phyloP scores from a whole-genome alignment of 202 grass and related monocot genomes.

The Alloteropsis angusta region DNA sequence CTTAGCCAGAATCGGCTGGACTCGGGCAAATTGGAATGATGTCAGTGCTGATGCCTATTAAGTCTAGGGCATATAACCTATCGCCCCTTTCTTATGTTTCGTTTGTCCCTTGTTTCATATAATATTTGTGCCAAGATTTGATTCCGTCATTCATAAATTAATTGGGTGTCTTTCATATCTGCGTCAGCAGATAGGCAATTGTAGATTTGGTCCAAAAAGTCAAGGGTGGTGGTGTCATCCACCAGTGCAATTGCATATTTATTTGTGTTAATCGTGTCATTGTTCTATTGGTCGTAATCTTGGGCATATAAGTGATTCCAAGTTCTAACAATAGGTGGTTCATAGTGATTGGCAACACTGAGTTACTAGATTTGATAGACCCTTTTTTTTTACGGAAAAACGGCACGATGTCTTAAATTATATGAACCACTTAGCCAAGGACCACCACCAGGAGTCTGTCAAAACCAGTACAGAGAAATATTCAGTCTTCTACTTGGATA shows the following conservation, averaged over 20 bases:
- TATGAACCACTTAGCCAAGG: neutral
- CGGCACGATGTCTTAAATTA: neutral
- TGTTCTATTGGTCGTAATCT: neutral
- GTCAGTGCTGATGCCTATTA: neutral
- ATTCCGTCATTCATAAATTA: neutral
- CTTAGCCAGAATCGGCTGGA: neutral
- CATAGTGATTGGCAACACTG: neutral
- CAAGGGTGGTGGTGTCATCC: no score
- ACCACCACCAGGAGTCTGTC: neutral
- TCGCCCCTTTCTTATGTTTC: neutral
- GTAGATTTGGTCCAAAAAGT: neutral
- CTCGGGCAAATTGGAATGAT: neutral
- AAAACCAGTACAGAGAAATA: neutral
- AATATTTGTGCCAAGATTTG: neutral
- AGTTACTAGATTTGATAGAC: neutral
- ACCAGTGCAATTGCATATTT: neutral
- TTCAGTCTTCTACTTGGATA: neutral
- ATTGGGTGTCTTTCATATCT: neutral
- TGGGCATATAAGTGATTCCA: neutral
- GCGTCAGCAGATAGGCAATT: neutral
- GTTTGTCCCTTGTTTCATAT: neutral
- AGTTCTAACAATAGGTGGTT: neutral
- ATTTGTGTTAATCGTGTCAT: neutral
- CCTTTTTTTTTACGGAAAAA: neutral
- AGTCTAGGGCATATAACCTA: neutral